phyloP scores from a whole-genome alignment of 2,329 filamentous ascomycete species.

The Lecanicillium sp. region DNA sequence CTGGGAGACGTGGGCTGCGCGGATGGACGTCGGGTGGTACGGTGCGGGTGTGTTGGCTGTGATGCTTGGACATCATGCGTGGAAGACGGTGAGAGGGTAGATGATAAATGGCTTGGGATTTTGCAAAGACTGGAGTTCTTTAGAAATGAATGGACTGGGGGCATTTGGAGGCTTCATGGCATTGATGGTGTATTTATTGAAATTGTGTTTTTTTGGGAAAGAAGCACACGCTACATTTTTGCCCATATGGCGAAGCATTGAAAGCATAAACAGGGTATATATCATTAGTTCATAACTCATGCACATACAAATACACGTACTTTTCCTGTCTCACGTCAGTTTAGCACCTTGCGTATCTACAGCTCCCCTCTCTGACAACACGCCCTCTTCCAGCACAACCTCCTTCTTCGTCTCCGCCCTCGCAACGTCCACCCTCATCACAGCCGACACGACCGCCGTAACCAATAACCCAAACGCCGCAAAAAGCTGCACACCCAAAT shows the following conservation, averaged over 20 bases:
- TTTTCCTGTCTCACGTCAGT: background rate
- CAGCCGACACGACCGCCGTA: conserved; percentile 17
- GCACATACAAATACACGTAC: background rate
- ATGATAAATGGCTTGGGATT: too few relatives aligned
- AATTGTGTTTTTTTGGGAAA: background rate
- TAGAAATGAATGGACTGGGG: too few relatives aligned
- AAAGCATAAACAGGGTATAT: background rate
- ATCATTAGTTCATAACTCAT: background rate
- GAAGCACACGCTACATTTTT: background rate
- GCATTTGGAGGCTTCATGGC: too few relatives aligned
- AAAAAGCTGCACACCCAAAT: conserved; percentile 22
- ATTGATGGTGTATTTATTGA: too few relatives aligned
- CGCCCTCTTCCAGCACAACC: background rate
- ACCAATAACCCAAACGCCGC: conserved; percentile 20
- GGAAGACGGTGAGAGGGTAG: conserved; percentile 16
- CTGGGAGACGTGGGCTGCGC: conserved; percentile 25
- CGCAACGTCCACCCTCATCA: conserved; percentile 16
- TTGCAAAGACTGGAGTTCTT: too few relatives aligned
- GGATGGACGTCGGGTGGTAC: conserved; percentile 20
- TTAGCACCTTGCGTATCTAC: background rate
- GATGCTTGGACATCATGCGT: conserved; percentile 29
- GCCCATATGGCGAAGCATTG: too few relatives aligned
- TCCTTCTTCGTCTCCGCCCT: conserved; percentile 6
- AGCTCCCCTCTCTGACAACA: background rate
- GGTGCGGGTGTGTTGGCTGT: conserved; percentile 24